phyloP scores from a whole-genome alignment of 768 basidiomycete species.

The Piloderma croceum region DNA sequence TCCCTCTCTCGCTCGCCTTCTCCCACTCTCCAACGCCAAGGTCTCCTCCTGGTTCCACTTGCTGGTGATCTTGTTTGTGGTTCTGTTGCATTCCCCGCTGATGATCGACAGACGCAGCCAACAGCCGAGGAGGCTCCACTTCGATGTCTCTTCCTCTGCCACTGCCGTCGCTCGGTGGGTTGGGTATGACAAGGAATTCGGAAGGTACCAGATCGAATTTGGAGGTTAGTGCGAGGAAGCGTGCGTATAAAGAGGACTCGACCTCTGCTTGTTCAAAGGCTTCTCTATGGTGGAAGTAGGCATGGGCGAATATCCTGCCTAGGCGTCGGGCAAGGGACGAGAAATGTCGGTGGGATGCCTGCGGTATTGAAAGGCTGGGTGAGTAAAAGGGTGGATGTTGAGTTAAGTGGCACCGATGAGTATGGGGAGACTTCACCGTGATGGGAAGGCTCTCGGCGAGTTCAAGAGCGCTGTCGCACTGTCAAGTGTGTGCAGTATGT shows the following conservation, averaged over 20 bases:
- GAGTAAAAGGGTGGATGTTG: slow-evolving; percentile 1
- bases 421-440: slow-evolving; percentile 51
- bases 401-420: no score
- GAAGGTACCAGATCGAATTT: slow-evolving; percentile 77
- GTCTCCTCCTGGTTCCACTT: neutral
- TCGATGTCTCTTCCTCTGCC: slow-evolving; percentile 24
- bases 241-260: slow-evolving; percentile 84
- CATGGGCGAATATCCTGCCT: slow-evolving; percentile 93
- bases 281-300: slow-evolving; percentile 92
- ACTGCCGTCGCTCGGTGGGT: slow-evolving; percentile 28
- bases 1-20: slow-evolving; percentile 8
- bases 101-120: slow-evolving; percentile 36
- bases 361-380: slow-evolving; percentile 72
- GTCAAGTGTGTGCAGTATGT: slow-evolving; percentile 89
- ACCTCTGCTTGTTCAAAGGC: slow-evolving; percentile 86
- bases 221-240: slow-evolving; percentile 79
- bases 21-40: slow-evolving; percentile 5
- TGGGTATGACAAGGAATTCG: slow-evolving; percentile 80
- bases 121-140: slow-evolving; percentile 35
- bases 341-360: slow-evolving; percentile 81
- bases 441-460: slow-evolving; percentile 87
- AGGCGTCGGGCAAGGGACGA: slow-evolving; percentile 84
- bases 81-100: slow-evolving; percentile 8
- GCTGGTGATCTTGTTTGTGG: slow-evolving; percentile 8
- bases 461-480: slow-evolving; percentile 89